Evolutionary conservation across 257 asterid genomes (phyloP), one percentile per base, ranked within the genome.

Genomic region (Solanum gandarillasii): DNA sequence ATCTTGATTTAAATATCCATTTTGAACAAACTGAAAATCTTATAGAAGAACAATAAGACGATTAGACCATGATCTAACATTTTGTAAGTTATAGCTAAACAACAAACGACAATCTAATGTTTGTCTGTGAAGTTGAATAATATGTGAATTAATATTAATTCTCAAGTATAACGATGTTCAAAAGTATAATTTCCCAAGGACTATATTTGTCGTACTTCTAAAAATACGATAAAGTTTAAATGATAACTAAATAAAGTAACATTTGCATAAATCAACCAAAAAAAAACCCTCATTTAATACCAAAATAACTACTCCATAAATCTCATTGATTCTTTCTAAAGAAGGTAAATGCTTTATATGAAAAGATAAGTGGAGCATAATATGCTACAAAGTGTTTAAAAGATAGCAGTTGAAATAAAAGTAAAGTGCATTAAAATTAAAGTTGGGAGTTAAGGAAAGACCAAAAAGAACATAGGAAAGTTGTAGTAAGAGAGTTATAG

Each of bases 381-480:
- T 20, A 82, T 82, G 43, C 12, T 82, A 82, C 86, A 55, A 29
- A 31, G 86, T 82, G 71, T 6, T 52, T 82, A 12, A 48, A 48
- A 43, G 16, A 41, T n/a, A 25, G 65, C n/a, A 55, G 84, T 41
- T 73, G 43, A 41, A 81, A 81, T 8, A 43, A 82, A 48, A 48
- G 18, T 4, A 43, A 20, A 29, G 86, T 48, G 86, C 43, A 82
- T 82, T 48, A 31, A 48, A 23, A 74, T 39, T 38, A 12, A 76
- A 76, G 60, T n/a, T 87, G 90, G 90, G 82, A 58, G 84, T 76
- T 38, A 2, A 38, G 84, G 83, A 76, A 76, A 82, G 43, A 48
- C 86, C 86, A 82, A 82, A 82, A 82, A 48, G 46, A 29, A 82
- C 71, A 82, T 31, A 48, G 71, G 11, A 31, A 82, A 31, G 71